Evolutionary conservation across 192 early-diverging fungal species (phyloP), one percentile per base, ranked within the genome.

Genomic region (Podila minutissima): DNA sequence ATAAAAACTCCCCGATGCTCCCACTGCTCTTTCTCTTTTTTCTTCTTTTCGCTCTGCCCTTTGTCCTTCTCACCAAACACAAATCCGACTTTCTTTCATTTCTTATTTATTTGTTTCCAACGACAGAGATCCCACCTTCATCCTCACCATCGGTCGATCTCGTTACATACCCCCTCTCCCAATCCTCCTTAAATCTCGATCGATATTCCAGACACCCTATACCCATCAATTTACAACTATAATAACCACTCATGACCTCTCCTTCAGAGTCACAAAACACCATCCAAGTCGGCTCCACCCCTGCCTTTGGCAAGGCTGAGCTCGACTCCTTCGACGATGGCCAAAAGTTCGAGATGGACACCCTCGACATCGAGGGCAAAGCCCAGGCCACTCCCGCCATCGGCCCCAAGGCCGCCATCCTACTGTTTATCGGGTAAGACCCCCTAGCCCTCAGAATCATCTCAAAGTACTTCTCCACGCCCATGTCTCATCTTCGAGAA

Each of bases 361-460:
- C 33, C 24, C 64, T 74, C 41, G 72, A 74, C 41, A 53, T 74
- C 28, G 72, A 74, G 24, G 64, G 64, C 24, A 64, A 74, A 35
- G 66, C 20, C n/a, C 59, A 29, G 6, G 13, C 31, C 6, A 26
- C 32, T n/a, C 72, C 72, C 12, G 66, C 50, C 24, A 74, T 74
- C 28, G 31, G 66, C 2, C 66, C 59, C 22, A 65, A 65, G 13
- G 65, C 73, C 0, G 73, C 73, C 65, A 59, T 74, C 59, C 66
- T 74, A 11, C 73, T 74, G 53, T 74, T 74, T 37, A 24, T 74
- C 51, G 73, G 73, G 73, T 74, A 68, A 9, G 72, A 12, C 4
- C 13, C 33, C 33, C 10, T 63, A 2, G 4, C 6, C 20, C 20
- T 17, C 4, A 22, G 33, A 9, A 7, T 9, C 53, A 55, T 26